Evolutionary conservation across 805 yeast species (phyloP).

Genomic region (Grigorovia yakushimaensis): DNA sequence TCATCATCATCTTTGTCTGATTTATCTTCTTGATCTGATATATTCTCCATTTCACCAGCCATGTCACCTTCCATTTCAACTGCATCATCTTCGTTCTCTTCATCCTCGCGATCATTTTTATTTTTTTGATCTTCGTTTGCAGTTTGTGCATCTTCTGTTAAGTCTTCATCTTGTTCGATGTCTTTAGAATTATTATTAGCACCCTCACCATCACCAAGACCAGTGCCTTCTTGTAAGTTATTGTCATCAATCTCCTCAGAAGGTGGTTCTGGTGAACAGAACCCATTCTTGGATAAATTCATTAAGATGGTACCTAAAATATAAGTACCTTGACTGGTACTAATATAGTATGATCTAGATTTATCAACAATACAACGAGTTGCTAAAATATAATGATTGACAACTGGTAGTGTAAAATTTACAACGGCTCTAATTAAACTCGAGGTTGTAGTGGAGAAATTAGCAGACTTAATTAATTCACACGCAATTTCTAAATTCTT

Average conservation of each 20-base stretch:
- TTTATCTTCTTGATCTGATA: slow-evolving; percentile 54
- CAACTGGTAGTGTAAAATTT: slow-evolving; percentile 51
- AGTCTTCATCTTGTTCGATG: slow-evolving; percentile 84
- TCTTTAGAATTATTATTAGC: slow-evolving; percentile 73
- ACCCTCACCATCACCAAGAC: slow-evolving; percentile 89
- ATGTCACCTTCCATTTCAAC: slow-evolving; percentile 93
- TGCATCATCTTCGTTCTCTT: slow-evolving; percentile 62
- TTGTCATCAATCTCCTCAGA: slow-evolving; percentile 50
- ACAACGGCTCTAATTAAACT: slow-evolving; percentile 37
- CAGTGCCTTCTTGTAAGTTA: slow-evolving; percentile 76
- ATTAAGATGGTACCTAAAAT: slow-evolving; percentile 46
- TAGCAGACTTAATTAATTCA: slow-evolving; percentile 27
- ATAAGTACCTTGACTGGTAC: slow-evolving; percentile 52
- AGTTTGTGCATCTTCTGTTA: slow-evolving; percentile 66
- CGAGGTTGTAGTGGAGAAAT: slow-evolving; percentile 33
- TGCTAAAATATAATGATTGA: slow-evolving; percentile 50
- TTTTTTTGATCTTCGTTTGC: slow-evolving; percentile 66
- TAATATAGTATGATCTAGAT: slow-evolving; percentile 39
- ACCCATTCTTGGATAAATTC: slow-evolving; percentile 66
- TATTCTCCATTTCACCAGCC: slow-evolving; percentile 87
- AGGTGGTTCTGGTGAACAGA: slow-evolving; percentile 85
- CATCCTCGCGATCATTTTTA: slow-evolving; percentile 42
- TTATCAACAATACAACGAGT: slow-evolving; percentile 35
- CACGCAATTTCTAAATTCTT: slow-evolving; percentile 31
- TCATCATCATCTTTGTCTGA: slow-evolving; percentile 39